Evolutionary conservation across 73 alveolate genomes (phyloP).

Genomic region (Paramecium biaurelia): DNA sequence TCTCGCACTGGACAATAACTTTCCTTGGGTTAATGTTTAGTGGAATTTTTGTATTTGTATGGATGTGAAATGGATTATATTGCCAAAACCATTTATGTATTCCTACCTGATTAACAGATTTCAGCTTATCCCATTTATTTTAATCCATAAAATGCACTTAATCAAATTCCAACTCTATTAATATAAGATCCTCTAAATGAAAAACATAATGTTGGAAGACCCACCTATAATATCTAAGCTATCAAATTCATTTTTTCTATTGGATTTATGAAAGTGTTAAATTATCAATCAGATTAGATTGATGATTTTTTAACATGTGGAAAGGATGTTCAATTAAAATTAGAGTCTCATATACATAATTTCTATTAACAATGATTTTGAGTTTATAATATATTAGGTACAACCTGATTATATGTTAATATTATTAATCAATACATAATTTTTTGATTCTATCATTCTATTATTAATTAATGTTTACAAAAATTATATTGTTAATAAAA

Average conservation of each 20-base stretch:
- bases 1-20: neutral
- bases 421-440: neutral
- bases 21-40: neutral
- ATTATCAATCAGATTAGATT: neutral
- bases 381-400: neutral
- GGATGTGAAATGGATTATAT: conserved; percentile 55
- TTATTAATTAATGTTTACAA: too few species aligned
- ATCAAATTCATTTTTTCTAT: conserved; percentile 31
- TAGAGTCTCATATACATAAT: conserved; percentile 12
- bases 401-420: neutral
- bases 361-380: neutral
- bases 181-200: conserved; percentile 47
- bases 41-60: conserved; percentile 5
- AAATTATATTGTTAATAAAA: too few species aligned
- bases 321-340: conserved; percentile 4
- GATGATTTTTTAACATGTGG: conserved; percentile 42
- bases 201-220: conserved; percentile 45
- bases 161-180: neutral
- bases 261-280: neutral
- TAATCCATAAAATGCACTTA: conserved; percentile 3
- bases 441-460: too few species aligned
- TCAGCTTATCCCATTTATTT: conserved; percentile 18
- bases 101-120: neutral
- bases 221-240: conserved; percentile 18
- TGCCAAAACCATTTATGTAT: conserved; percentile 40